phyloP scores from a whole-genome alignment of 345 rosid species.

The Arabis alpina region DNA sequence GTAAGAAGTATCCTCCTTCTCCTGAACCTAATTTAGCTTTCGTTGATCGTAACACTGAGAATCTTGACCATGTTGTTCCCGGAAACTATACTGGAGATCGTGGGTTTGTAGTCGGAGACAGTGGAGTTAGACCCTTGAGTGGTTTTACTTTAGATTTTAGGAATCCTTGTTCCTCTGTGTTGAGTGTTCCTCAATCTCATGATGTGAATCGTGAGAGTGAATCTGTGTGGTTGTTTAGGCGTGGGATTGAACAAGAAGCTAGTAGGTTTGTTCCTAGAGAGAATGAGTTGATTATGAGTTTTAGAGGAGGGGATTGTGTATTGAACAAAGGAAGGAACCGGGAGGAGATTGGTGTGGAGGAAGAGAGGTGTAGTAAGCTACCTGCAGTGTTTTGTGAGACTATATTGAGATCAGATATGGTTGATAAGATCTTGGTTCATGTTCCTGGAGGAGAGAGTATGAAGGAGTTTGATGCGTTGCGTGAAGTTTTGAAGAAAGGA shows the following conservation, averaged over 20 bases:
- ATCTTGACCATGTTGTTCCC: slow-evolving; percentile 43
- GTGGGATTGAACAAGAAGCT: slow-evolving; percentile 79
- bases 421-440: slow-evolving; percentile 73
- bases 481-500: slow-evolving; percentile 61
- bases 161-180: slow-evolving; percentile 39
- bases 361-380: slow-evolving; percentile 75
- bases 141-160: slow-evolving; percentile 43
- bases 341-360: slow-evolving; percentile 55
- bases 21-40: slow-evolving; percentile 49
- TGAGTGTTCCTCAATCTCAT: slow-evolving; percentile 49
- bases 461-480: slow-evolving; percentile 52
- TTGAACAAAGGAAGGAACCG: slow-evolving; percentile 55
- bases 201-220: slow-evolving; percentile 55
- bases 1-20: slow-evolving; percentile 91
- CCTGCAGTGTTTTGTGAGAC: slow-evolving; percentile 69
- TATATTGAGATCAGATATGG: slow-evolving; percentile 59
- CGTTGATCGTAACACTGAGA: slow-evolving; percentile 33
- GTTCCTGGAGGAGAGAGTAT: slow-evolving; percentile 40
- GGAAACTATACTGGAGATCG: slow-evolving; percentile 37
- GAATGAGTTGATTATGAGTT: slow-evolving; percentile 48
- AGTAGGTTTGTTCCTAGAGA: slow-evolving; percentile 31
- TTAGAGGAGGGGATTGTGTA: slow-evolving; percentile 39
- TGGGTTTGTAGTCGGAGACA: slow-evolving; percentile 27
- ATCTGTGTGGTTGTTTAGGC: slow-evolving; percentile 71
- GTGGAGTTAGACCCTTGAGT: slow-evolving; percentile 38